Evolutionary conservation across 1,139 yeast species (phyloP), one percentile per base, ranked within the genome.

Genomic region (Debaryomyces fabryi): DNA sequence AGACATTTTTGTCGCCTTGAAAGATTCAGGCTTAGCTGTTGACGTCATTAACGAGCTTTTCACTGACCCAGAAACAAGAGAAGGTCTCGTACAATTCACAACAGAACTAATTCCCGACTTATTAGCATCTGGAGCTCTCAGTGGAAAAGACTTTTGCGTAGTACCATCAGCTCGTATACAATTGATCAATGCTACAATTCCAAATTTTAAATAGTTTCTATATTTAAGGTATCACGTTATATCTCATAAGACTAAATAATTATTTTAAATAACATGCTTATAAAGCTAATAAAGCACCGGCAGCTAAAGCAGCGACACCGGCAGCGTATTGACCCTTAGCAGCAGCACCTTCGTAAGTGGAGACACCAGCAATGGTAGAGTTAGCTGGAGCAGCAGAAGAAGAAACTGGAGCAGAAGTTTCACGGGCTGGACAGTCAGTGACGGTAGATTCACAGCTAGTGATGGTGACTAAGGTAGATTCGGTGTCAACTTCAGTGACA

Each of bases 201-300:
- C 25, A 6, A 30, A 20, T 13, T 25, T 30, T 18, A 30, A 15
- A 12, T 30, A 39, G 33, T 38, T n/a, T 15, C 29, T 40, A 16
- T 40, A 27, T 29, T 16, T 16, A 16, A 36, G 42, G 42, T 39
- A 38, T 39, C 42, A 39, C 36, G 25, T 39, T 40, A 40, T 30
- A 40, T 35, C 5, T 35, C 25, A 21, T 20, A 16, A 27, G 32
- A 25, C 32, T 40, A 21, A 39, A 13, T 25, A 40, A 30, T 21
- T 39, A 27, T 29, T 29, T 15, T 25, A 27, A 21, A 39, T 21
- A 25, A n/a, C 46, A 8, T n/a, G 32, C 68, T 74, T 74, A 75
- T 66, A 75, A 73, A 69, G 78, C 79, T 65, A 75, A 73, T 65
- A 74, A 72, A 69, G 79, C 79, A 72, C 79, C 79, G 52, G 79